Evolutionary conservation across 108 stramenopile genomes (phyloP).

Genomic region (Skeletonema costatum): DNA sequence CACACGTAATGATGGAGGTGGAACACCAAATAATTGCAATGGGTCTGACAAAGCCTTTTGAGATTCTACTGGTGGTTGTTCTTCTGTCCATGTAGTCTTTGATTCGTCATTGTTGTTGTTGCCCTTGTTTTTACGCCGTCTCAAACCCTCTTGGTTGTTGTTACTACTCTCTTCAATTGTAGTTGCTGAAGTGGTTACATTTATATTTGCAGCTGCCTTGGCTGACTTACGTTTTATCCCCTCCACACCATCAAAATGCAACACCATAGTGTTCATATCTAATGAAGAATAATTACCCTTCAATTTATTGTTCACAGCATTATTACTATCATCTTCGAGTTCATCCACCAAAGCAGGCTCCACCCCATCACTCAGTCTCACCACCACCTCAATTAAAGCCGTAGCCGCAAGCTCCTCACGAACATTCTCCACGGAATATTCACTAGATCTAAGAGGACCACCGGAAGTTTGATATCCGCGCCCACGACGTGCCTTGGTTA

Average conservation of each 20-base stretch:
- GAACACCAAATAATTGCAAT: conserved; percentile 47
- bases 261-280: not conserved
- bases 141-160: conserved; percentile 17
- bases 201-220: not conserved
- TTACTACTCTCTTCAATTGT: not conserved
- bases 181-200: not conserved
- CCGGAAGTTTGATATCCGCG: conserved; percentile 37
- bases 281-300: not conserved
- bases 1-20: conserved; percentile 42
- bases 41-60: conserved; percentile 24
- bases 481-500: conserved; percentile 44
- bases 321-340: not conserved
- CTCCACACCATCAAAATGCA: conserved; percentile 40
- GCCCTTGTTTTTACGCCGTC: conserved; percentile 4
- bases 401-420: conserved; percentile 34
- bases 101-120: not conserved
- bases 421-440: conserved; percentile 31
- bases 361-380: not conserved
- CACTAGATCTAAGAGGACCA: conserved; percentile 9
- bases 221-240: not conserved
- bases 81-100: not conserved
- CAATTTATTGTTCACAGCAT: not conserved
- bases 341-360: not conserved
- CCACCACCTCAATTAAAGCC: conserved; percentile 21
- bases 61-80: conserved; percentile 4